Evolutionary conservation across 2,329 filamentous ascomycete species (phyloP).

Genomic region (Paracorniculantispora psalliotae): DNA sequence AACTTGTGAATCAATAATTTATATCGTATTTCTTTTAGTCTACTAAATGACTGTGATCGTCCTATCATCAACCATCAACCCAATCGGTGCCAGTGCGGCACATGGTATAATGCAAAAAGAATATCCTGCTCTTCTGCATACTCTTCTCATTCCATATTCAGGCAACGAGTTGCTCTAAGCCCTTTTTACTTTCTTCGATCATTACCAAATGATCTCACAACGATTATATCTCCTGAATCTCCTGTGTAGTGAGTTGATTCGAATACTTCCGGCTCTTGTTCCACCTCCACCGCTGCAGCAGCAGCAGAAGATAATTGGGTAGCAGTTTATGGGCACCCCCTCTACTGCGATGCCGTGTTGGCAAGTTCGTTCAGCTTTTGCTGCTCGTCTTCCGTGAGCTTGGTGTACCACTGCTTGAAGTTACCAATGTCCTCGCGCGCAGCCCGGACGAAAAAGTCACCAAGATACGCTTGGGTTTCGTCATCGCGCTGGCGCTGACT

Average conservation of each 20-base stretch:
- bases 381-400: conserved; percentile 53
- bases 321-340: conserved; percentile 5
- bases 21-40: not conserved
- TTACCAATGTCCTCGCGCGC: conserved; percentile 51
- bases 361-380: conserved; percentile 51
- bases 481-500: conserved; percentile 70
- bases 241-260: not conserved
- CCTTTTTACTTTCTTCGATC: not conserved
- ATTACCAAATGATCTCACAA: not conserved
- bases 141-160: not conserved
- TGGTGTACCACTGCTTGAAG: conserved; percentile 53
- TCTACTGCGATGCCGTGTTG: conserved; percentile 28
- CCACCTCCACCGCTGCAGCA: too few species aligned
- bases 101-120: not conserved
- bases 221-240: not conserved
- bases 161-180: not conserved
- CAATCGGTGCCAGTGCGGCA: not conserved
- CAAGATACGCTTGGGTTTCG: conserved; percentile 80
- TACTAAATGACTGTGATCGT: not conserved
- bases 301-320: not conserved
- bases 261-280: not conserved
- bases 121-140: not conserved
- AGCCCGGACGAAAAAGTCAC: conserved; percentile 69
- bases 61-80: not conserved
- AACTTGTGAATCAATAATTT: not conserved